Evolutionary conservation across 768 basidiomycete species (phyloP), one percentile per base, ranked within the genome.

Genomic region (Podaxis sp.): DNA sequence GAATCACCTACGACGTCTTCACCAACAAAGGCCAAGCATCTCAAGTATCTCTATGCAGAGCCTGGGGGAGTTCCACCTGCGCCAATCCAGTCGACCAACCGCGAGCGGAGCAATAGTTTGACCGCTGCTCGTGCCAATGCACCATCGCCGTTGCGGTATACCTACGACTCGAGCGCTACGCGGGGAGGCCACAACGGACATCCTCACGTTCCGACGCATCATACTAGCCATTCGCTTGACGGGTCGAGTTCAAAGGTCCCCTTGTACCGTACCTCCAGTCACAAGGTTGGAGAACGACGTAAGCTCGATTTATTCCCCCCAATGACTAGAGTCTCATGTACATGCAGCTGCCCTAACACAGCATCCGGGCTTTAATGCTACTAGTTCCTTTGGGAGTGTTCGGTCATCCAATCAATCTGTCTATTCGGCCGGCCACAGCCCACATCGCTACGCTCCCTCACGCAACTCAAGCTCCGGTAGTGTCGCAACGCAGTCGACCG

Each of bases 351-450:
- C 36, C 66, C 69, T 70, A 20, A 49, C 67, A 13, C 66, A 67
- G 6, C 68, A 72, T 53, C 72, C 71, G 12, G 56, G 69, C 15
- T 74, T 68, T 37, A 67, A 66, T 40, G 68, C 69, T 17, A 67
- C 66, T 5, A 62, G 60, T 41, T 74, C 75, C 6, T 69, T 73
- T 64, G 68, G 67, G 11, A 85, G 84, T 51, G 82, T 82, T 48
- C 79, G 81, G 22, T 82, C 78, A 58, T 84, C 83, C 4, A 81
- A 75, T 64, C 81, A 82, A 10, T 86, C 85, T 0, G 67, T 83
- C 37, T 75, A 72, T 11, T 78, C 76, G 38, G 69, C 73, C 13
- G 62, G 62, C 8, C 72, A 71, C 33, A 48, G 74, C n/a, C n/a
- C 26, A 20, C 66, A 67, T 10, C 75, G 74, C 5, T 73, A 70